Evolutionary conservation across 345 rosid genomes (phyloP), one percentile per base, ranked within the genome.

Genomic region (Toxicodendron radicans): DNA sequence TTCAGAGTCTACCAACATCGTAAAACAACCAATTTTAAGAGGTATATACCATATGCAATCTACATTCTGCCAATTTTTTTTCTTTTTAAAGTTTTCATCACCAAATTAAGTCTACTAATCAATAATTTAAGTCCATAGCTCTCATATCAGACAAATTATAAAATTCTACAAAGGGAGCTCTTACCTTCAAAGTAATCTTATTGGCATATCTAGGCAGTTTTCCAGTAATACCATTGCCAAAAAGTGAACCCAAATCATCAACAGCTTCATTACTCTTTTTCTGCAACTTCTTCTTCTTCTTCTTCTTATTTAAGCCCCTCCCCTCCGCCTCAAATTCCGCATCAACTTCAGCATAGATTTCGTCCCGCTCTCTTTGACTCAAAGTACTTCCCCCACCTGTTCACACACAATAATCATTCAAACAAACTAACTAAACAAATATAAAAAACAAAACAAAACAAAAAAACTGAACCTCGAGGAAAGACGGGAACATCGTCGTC

Each of bases 181-280:
- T 45, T 77, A 95, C 99, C 97, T 91, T 95, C 67, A 80, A 75
- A 30, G 98, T 93, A 69, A 95, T 89, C 82, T 83, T 91, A 78
- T 95, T 95, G 8, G 98, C 92, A 80, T 84, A 91, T 82, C 87
- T 85, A 35, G 99, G 98, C 20, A 86, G 89, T 74, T 93, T 93
- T 2, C 98, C 99, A 21, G 87, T 83, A 63, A 90, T 68, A 0
- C 93, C 91, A 76, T 89, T 92, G 11, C 93, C 89, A 76, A 90
- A 93, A 72, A 93, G 98, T 3, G 89, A 90, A 72, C 97, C 97
- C 23, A 86, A 85, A 53, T 95, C 99, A 78, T 90, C 97, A 43
- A 74, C 83, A 2, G 64, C 64, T 74, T 71, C 68, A 51, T 56
- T 79, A 70, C 75, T 84, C 84, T 76, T 86, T 64, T 80, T 90